Base-by-base conservation (phyloP, 2,329 filamentous ascomycete species). In the Bipolaris oryzae region DNA sequence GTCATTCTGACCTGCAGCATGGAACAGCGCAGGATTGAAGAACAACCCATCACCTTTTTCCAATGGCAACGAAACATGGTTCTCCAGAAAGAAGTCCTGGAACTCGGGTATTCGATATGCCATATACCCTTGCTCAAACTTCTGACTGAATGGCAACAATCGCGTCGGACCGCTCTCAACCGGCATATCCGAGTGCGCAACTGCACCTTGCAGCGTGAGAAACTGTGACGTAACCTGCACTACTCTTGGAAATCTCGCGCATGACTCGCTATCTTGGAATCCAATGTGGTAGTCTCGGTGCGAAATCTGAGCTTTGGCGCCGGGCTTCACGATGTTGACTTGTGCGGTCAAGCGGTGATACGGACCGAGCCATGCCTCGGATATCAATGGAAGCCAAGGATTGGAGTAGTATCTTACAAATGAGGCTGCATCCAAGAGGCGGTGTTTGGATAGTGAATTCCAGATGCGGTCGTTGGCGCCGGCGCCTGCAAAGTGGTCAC, bases 231-330 rank as follows among this genome's bases (percentile, higher is more conserved):
- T 80, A 1, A 80, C 61, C 41, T 89, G 86, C 69, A 81, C 77
- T 0, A 78, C 78, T 37, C 77, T 79, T 0, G 86, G 85, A 57
- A 82, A 85, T 16, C 67, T 72, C 0, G 77, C 76, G 41, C 69
- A 71, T 1, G 74, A 74, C 6, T 79, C 78, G 2, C 77, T 67
- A 0, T 81, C 83, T 69, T 87, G 84, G 72, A 88, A 88, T 0
- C 86, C 86, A 1, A 89, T 78, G 64, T 88, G 86, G 66, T 88
- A 88, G 66, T 89, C 86, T 1, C 86, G 79, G 66, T 89, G 86
- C 7, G 77, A 77, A 25, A 82, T 79, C 65, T 89, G 86, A 0
- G 86, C 77, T 34, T 79, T 75, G 13, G 84, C 84, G 16, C 85
- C 84, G 0, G 86, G 85, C 39, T 81, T 80, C 7, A 88, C 85